A percentile compares a stretch with the other conserved stretches of the same genome.
These are phyloP conservation scores for Phytophthora lateralis DNA, from an alignment of 352 stramenopile species.

Conservation along the genomic window DNA sequence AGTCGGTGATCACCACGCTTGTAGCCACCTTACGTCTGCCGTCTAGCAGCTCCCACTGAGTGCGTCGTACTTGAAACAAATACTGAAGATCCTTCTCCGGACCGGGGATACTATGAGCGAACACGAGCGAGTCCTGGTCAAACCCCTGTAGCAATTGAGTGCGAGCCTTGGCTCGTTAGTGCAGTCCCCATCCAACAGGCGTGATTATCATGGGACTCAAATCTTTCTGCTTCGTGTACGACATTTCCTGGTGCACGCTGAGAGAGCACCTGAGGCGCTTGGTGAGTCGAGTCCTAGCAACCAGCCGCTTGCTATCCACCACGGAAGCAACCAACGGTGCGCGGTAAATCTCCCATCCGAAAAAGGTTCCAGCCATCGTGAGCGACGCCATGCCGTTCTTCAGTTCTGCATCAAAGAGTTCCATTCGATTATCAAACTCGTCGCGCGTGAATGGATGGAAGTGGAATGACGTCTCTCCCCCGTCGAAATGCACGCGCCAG, in stretches of 20 bases:
- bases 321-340: slow-evolving; percentile 25
- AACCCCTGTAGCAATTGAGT: slow-evolving; percentile 37
- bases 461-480: slow-evolving; percentile 28
- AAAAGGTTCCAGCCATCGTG: slow-evolving; percentile 20
- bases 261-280: slow-evolving; percentile 24
- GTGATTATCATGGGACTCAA: slow-evolving; percentile 32
- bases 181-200: slow-evolving; percentile 29
- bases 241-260: slow-evolving; percentile 20
- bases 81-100: slow-evolving; percentile 19
- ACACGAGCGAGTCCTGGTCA: slow-evolving; percentile 31
- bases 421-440: slow-evolving; percentile 24
- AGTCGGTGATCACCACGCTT: slow-evolving; percentile 34
- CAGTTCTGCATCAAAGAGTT: slow-evolving; percentile 25
- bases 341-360: slow-evolving; percentile 38
- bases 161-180: slow-evolving; percentile 19
- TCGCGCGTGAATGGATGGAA: slow-evolving; percentile 32
- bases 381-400: slow-evolving; percentile 1
- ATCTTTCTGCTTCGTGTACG: slow-evolving; percentile 29
- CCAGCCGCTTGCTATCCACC: slow-evolving; percentile 24
- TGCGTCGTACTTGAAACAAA: slow-evolving; percentile 23
- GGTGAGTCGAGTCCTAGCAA: slow-evolving; percentile 11
- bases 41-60: slow-evolving; percentile 19
- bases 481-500: slow-evolving; percentile 23
- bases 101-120: slow-evolving; percentile 31
- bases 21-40: slow-evolving; percentile 20